These are phyloP conservation scores for Capronia epimyces DNA, from an alignment of 2,329 filamentous ascomycete species.

Conservation along the genomic window DNA sequence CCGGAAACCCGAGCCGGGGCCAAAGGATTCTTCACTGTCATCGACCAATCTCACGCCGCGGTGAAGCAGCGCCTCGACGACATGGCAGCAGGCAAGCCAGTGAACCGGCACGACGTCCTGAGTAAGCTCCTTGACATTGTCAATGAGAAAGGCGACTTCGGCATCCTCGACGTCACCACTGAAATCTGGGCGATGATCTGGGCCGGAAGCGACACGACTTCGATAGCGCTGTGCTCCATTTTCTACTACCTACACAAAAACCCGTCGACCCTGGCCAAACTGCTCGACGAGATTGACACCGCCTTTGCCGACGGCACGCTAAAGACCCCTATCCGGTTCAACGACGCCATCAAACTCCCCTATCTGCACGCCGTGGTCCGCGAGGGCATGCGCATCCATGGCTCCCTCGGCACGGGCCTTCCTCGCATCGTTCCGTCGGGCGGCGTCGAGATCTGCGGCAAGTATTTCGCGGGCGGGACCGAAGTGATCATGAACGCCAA, in stretches of 20 bases:
- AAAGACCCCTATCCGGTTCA: constrained; percentile 16
- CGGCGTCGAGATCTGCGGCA: constrained; percentile 35
- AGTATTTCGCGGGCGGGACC: constrained; percentile 35
- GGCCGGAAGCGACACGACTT: constrained; percentile 30
- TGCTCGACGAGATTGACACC: constrained; percentile 44
- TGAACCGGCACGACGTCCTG: constrained; percentile 16
- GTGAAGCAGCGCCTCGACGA: constrained; percentile 20
- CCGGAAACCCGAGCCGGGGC: constrained; percentile 16
- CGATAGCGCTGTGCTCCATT: constrained; percentile 33
- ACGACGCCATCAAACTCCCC: constrained; percentile 24
- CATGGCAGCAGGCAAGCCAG: constrained; percentile 11
- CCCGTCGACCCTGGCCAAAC: constrained; percentile 36
- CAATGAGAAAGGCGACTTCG: constrained; percentile 9
- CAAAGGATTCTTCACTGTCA: constrained; percentile 17
- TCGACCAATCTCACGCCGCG: constrained; percentile 15
- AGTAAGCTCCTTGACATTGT: constrained; percentile 18
- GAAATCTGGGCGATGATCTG: constrained; percentile 24
- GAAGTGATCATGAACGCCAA: constrained; percentile 36
- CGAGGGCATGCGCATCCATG: constrained; percentile 49
- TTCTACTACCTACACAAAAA: constrained; percentile 34
- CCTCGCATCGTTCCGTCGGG: constrained; percentile 46
- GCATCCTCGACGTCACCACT: constrained; percentile 16
- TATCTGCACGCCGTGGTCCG: constrained; percentile 51
- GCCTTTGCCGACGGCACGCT: constrained; percentile 23
- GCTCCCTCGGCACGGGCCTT: constrained; percentile 45